Evolutionary conservation across 495 filamentous ascomycete species (phyloP), one percentile per base, ranked within the genome.

Genomic region (Halenospora varia): DNA sequence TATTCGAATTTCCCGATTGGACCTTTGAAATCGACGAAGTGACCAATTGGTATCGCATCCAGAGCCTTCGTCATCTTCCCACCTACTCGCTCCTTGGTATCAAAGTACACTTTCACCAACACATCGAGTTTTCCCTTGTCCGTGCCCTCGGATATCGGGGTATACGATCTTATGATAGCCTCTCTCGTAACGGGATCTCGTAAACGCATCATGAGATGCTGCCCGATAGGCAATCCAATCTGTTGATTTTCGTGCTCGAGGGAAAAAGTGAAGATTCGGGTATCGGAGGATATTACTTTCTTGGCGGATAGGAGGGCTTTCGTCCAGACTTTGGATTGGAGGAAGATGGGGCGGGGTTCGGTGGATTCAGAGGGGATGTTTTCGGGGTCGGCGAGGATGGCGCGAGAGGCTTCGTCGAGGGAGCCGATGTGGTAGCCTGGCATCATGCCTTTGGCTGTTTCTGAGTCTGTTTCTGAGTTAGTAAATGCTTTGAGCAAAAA

Each of bases 381-480:
- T 26, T 70, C 66, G 42, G 57, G 54, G n/a, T 56, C 62, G 6
- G 60, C 60, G 22, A 95, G 75, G 0, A 74, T 68, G 51, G 73
- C 64, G 2, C 77, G 72, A 25, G 87, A 81, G 15, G 73, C 73
- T 58, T 83, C 75, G 63, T 85, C 78, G 35, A 94, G 78, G 24
- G 83, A 82, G 56, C 93, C 93, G 62, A 97, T 84, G 69, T 97
- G 93, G 65, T 97, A 95, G 53, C 78, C 74, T 24, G 82, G 80
- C 85, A 97, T 93, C 92, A 97, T 96, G 24, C 74, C 78, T 73
- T 95, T 97, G 40, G 93, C 93, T 18, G 88, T 96, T 73, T 96
- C 92, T 68, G 84, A 88, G 68, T 96, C 90, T 95, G n/a, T n/a
- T n/a, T n/a, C n/a, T n/a, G n/a, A n/a, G n/a, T n/a, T n/a, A n/a